phyloP scores from a whole-genome alignment of 305 asterid genomes.

The Fraxinus sp. region DNA sequence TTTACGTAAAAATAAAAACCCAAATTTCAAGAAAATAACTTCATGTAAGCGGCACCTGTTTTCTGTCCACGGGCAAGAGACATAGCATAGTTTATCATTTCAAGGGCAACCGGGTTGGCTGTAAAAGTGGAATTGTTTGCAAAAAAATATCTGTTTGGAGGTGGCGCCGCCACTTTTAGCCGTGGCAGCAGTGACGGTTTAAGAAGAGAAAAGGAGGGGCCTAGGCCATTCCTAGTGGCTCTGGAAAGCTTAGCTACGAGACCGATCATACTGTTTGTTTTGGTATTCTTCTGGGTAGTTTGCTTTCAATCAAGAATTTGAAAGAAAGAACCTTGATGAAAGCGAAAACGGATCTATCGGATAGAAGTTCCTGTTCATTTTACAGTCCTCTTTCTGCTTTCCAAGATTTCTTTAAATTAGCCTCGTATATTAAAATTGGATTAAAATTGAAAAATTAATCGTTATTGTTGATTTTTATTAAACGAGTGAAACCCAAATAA shows the following conservation, averaged over 20 bases:
- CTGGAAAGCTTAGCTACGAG: conserved; percentile 42
- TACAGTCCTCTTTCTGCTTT: not conserved
- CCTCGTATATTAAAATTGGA: not conserved
- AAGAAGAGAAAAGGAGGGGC: conserved; percentile 33
- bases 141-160: conserved; percentile 37
- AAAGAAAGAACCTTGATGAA: conserved; percentile 5
- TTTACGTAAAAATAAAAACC: not conserved
- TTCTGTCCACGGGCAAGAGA: conserved; percentile 67
- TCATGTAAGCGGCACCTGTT: conserved; percentile 48
- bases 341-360: not conserved
- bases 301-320: conserved; percentile 7
- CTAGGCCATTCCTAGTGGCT: conserved; percentile 31
- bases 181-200: conserved; percentile 31
- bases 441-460: too few relatives aligned
- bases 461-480: too few relatives aligned
- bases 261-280: conserved; percentile 40
- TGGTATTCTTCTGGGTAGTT: not conserved
- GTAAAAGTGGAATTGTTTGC: conserved; percentile 23
- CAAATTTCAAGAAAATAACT: not conserved
- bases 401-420: not conserved
- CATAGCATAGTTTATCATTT: conserved; percentile 81
- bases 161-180: conserved; percentile 25
- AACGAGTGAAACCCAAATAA: too few relatives aligned
- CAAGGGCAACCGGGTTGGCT: conserved; percentile 59
- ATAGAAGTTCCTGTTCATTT: not conserved